A percentile compares a stretch with the other conserved stretches of the same genome.
phyloP scores from a whole-genome alignment of 176 grass and related monocot genomes.

The Musa beccarii region DNA sequence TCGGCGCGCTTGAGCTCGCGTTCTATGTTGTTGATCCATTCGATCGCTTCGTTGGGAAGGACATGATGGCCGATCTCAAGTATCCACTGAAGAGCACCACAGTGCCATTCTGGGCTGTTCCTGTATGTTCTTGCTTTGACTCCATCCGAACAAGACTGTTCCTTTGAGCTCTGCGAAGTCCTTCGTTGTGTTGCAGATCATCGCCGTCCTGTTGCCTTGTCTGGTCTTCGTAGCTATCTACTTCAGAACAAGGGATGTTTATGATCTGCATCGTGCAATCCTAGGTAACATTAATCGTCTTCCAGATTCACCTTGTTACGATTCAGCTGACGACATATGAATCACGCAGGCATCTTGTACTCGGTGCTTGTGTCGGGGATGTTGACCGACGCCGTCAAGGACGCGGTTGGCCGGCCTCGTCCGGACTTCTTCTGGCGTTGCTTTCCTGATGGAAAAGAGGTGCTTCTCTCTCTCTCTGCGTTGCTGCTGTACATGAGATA shows the following conservation, averaged over 20 bases:
- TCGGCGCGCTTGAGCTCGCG: slow-evolving; percentile 32
- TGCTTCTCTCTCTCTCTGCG: not conserved
- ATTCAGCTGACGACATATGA: not conserved
- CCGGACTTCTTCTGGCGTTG: slow-evolving; percentile 99
- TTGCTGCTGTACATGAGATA: not conserved
- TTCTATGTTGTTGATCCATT: slow-evolving; percentile 57
- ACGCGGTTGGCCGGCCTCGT: slow-evolving; percentile 76
- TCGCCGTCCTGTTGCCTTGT: slow-evolving; percentile 62
- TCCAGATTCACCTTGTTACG: not conserved
- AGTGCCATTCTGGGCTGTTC: slow-evolving; percentile 69
- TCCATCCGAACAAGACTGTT: not conserved
- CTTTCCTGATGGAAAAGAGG: slow-evolving; percentile 91
- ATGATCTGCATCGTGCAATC: slow-evolving; percentile 86
- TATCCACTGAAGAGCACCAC: slow-evolving; percentile 62
- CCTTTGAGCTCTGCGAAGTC: not conserved
- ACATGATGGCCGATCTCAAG: slow-evolving; percentile 48
- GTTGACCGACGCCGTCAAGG: slow-evolving; percentile 91
- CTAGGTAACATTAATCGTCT: slow-evolving; percentile 37
- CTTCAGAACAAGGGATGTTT: slow-evolving; percentile 77
- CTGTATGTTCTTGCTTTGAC: slow-evolving; percentile 25
- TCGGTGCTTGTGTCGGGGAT: slow-evolving; percentile 82
- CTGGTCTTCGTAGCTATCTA: slow-evolving; percentile 64
- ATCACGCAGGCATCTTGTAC: slow-evolving; percentile 56
- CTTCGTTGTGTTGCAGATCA: slow-evolving; percentile 36
- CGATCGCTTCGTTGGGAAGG: slow-evolving; percentile 54